Conservation (phyloP, 192 early-diverging fungal species). For the Lobosporangium transversale region DNA sequence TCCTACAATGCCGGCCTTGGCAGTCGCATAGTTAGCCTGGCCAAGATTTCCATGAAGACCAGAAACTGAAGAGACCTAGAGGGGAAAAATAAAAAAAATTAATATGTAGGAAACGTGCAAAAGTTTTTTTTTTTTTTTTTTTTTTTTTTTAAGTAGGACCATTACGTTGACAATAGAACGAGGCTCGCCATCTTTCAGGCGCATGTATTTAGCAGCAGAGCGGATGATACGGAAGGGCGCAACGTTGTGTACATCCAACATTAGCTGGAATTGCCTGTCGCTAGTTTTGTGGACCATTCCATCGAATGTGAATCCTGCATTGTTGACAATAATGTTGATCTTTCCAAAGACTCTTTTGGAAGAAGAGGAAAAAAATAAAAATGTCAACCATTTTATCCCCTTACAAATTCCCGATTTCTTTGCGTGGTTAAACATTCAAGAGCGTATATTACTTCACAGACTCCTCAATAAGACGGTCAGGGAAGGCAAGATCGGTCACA, state of each 20-base stretch:
- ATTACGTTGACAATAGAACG: slow-evolving; percentile 64
- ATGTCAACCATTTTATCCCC: background rate
- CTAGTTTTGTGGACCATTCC: slow-evolving; percentile 91
- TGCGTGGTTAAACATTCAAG: background rate
- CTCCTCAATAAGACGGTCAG: slow-evolving; percentile 62
- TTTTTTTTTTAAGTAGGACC: too few relatives aligned
- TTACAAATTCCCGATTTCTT: background rate
- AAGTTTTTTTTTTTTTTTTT: too few relatives aligned
- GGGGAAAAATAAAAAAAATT: background rate
- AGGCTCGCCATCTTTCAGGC: slow-evolving; percentile 66
- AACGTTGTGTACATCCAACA: slow-evolving; percentile 73
- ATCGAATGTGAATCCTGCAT: slow-evolving; percentile 96
- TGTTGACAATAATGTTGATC: slow-evolving; percentile 92
- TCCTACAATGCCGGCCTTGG: slow-evolving; percentile 93
- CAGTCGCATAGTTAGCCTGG: slow-evolving; percentile 95
- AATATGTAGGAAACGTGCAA: background rate
- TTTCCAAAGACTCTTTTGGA: slow-evolving; percentile 71
- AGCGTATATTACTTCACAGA: slow-evolving; percentile 58
- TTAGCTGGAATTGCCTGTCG: slow-evolving; percentile 94
- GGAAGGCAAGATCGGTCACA: slow-evolving; percentile 64
- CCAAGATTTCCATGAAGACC: slow-evolving; percentile 93
- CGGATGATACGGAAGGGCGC: slow-evolving; percentile 71
- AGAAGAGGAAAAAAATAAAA: background rate
- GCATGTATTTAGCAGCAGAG: slow-evolving; percentile 65
- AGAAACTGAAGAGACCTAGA: slow-evolving; percentile 63